Conservation (phyloP, 1,284 basidiomycete species). For the Irpex sp. region DNA sequence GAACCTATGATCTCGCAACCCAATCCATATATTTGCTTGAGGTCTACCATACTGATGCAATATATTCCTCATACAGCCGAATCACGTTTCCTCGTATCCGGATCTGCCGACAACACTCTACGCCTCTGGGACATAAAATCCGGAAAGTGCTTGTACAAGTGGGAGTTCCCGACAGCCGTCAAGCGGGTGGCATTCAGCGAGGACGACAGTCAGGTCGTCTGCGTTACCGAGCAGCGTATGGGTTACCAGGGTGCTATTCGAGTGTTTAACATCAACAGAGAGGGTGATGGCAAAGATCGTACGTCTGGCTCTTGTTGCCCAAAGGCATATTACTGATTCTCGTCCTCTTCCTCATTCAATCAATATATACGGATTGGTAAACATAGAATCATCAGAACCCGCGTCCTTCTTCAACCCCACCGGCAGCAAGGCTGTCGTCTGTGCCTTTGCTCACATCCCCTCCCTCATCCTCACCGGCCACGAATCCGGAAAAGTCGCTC, state of each 20-base stretch:
- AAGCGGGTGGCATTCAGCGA: slow-evolving; percentile 93
- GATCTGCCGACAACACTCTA: slow-evolving; percentile 88
- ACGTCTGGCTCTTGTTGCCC: slow-evolving; percentile 26
- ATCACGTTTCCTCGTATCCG: slow-evolving; percentile 85
- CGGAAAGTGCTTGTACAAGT: slow-evolving; percentile 88
- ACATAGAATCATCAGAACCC: slow-evolving; percentile 73
- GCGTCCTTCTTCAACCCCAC: slow-evolving; percentile 81
- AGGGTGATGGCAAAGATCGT: slow-evolving; percentile 78
- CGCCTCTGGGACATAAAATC: slow-evolving; percentile 89
- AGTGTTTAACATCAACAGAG: slow-evolving; percentile 85
- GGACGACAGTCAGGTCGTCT: slow-evolving; percentile 82
- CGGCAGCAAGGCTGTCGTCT: slow-evolving; percentile 94
- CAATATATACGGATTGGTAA: neutral
- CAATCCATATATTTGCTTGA: neutral
- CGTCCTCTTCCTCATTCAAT: neutral
- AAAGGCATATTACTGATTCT: neutral
- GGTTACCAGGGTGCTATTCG: slow-evolving; percentile 85
- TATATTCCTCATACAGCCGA: slow-evolving; percentile 48
- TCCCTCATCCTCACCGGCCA: slow-evolving; percentile 89
- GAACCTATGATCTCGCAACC: no score
- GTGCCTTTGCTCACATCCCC: slow-evolving; percentile 82
- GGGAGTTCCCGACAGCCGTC: slow-evolving; percentile 98
- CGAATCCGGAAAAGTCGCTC: slow-evolving; percentile 91
- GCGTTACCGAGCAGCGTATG: slow-evolving; percentile 97
- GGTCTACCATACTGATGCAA: neutral